Base-by-base conservation (phyloP, 1,139 yeast genomes). In the Candida albicans region DNA sequence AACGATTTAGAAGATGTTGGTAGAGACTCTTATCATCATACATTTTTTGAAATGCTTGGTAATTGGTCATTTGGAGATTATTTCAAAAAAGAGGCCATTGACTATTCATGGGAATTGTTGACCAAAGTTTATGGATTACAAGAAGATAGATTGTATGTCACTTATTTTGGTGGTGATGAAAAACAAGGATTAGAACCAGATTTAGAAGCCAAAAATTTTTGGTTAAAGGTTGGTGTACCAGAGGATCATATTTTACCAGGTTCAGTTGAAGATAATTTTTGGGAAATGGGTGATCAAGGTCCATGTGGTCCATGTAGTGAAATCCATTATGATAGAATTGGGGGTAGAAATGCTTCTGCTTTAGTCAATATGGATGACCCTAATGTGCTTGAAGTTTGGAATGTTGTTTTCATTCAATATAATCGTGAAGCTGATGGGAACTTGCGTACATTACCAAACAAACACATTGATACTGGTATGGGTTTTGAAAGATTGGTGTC, bases 201-300 rank as follows among this genome's bases (percentile, higher is more conserved):
- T 74, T 74, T 87, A 50, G 99, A 93, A 69, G 97, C 99, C 45
- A 87, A 87, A 64, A 73, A 86, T 55, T 72, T 82, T 52, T 93
- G 99, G 99, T 70, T 75, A 52, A 79, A 77, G 32, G 86, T 85
- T 35, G 99, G 99, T 54, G 96, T 93, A 46, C 79, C 83, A 28
- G 96, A 88, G 54, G 93, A 85, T 63, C 98, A 90, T 63, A 91
- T 93, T 55, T 73, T 93, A 54, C 96, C 97, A 22, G 99, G 99
- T 46, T 74, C 83, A 53, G 87, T 84, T 44, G 75, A 83, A 62
- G 99, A 93, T 65, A 93, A 93, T 72, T 93, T 93, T 67, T 93
- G 99, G 99, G 99, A 95, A 74, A 93, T 93, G 99, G 99, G 99
- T 56, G 99, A 95, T 62, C 98, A 91, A 72, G 99, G 99, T 53